A percentile compares a stretch with the other conserved stretches of the same genome.
Evolutionary conservation across 768 basidiomycete species (phyloP).

Genomic region (Lactarius sanguifluus): DNA sequence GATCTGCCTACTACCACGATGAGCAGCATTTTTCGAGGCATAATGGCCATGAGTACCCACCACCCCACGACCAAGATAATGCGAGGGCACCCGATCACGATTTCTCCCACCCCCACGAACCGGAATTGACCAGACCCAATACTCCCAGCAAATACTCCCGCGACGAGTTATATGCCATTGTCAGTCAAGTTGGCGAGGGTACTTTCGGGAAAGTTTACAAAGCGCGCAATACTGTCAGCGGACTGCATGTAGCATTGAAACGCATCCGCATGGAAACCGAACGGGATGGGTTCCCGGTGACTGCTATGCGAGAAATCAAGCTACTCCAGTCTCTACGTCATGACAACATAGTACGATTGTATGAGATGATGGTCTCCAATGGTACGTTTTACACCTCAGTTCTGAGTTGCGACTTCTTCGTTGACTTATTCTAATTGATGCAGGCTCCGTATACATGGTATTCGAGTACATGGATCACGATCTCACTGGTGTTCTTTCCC

Average conservation of each 20-base stretch:
- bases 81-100: slow-evolving; percentile 12
- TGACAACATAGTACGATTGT: slow-evolving; percentile 82
- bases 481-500: slow-evolving; percentile 89
- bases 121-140: slow-evolving; percentile 24
- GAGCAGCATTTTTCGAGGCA: slow-evolving; percentile 23
- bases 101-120: slow-evolving; percentile 18
- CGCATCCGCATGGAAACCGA: slow-evolving; percentile 98
- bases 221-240: slow-evolving; percentile 79
- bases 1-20: slow-evolving; percentile 14
- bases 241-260: slow-evolving; percentile 84
- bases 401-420: slow-evolving; percentile 20
- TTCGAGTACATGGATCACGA: slow-evolving; percentile 99
- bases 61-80: slow-evolving; percentile 19
- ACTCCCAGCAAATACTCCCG: slow-evolving; percentile 28
- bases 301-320: slow-evolving; percentile 98
- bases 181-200: slow-evolving; percentile 95
- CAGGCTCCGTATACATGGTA: slow-evolving; percentile 98
- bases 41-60: slow-evolving; percentile 26
- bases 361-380: slow-evolving; percentile 99
- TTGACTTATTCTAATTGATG: slow-evolving; percentile 1
- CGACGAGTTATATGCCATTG: slow-evolving; percentile 75
- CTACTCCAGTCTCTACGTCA: slow-evolving; percentile 90
- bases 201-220: slow-evolving; percentile 99
- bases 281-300: slow-evolving; percentile 97
- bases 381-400: slow-evolving; percentile 49